Base-by-base conservation (phyloP, 2,329 filamentous ascomycete species). In the Colletotrichum graminicola region DNA sequence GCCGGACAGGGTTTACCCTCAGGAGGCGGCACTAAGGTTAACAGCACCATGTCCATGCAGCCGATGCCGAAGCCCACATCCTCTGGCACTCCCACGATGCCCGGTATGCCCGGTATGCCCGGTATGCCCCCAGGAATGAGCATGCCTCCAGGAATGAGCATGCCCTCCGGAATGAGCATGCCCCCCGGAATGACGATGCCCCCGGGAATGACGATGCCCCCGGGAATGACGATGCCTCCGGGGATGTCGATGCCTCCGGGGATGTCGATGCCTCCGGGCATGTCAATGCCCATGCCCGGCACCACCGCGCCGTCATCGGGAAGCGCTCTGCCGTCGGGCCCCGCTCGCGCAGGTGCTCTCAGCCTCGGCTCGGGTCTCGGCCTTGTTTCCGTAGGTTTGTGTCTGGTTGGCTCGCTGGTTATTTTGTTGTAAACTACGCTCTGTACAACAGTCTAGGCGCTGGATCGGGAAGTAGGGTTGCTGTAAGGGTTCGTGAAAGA, bases 51-150 rank as follows among this genome's bases (percentile, higher is more conserved):
- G 12, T 36, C 67, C 45, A 51, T 23, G 29, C 34, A 51, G 56
- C 56, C 54, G 26, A 49, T 54, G 55, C 64, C 64, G 26, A 64
- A 43, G 61, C 61, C 34, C 29, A 43, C 51, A 11, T 51, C 64
- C n/a, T 26, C 57, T 1, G 26, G 36, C 16, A 63, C 65, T 14
- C 65, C 68, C 23, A 68, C 65, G 21, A 63, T 60, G 4, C 68
- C 68, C 36, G 68, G 64, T 21, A 71, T 63, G 68, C 32, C 68
- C 4, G 26, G 43, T 10, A 70, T 69, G 67, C 67, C 67, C 21
- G 56, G 63, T 5, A 71, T 71, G 67, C 63, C 67, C n/a, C 41
- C 41, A 3, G 57, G 63, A 26, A 71, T 71, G 67, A 71, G 67
- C 55, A 70, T 66, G 67, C 12, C 43, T 3, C 18, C 43, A 10